These are phyloP conservation scores for Phytophthora foliorum DNA, from an alignment of 352 stramenopile genomes.

Conservation along the genomic window DNA sequence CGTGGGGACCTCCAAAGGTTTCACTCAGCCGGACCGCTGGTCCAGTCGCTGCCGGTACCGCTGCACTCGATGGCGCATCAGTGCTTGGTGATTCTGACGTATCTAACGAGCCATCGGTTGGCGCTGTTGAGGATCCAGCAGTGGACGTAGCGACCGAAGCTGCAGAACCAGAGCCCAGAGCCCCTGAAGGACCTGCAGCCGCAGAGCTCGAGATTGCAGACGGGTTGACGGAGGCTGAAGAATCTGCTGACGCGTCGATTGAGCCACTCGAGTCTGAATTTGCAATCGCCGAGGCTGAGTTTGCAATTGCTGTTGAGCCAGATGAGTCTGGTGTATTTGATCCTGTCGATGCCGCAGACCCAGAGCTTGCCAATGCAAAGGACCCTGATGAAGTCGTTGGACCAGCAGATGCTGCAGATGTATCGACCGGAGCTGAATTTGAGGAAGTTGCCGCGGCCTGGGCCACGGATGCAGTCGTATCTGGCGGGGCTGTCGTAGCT, in stretches of 20 bases:
- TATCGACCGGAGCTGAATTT: neutral
- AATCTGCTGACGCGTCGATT: neutral
- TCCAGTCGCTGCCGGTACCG: neutral
- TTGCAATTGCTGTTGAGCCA: conserved; percentile 1
- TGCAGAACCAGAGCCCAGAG: neutral
- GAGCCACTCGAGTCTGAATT: neutral
- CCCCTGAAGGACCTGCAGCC: neutral
- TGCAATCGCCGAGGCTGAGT: neutral
- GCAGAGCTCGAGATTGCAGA: neutral
- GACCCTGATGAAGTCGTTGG: conserved; percentile 1
- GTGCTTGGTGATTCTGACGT: neutral
- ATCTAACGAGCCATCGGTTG: neutral
- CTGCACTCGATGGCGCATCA: neutral
- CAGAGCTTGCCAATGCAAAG: neutral
- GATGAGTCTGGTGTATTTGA: neutral
- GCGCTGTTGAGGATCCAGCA: neutral
- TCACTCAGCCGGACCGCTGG: neutral
- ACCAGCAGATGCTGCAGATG: neutral
- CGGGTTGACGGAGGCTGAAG: neutral
- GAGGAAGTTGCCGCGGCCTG: too few relatives aligned
- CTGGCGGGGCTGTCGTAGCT: neutral
- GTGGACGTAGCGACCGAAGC: neutral
- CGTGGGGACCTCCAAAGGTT: conserved; percentile 9
- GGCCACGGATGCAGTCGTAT: neutral
- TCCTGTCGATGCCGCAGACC: neutral